phyloP scores from a whole-genome alignment of 306 rosid species.

The Geum urbanum region DNA sequence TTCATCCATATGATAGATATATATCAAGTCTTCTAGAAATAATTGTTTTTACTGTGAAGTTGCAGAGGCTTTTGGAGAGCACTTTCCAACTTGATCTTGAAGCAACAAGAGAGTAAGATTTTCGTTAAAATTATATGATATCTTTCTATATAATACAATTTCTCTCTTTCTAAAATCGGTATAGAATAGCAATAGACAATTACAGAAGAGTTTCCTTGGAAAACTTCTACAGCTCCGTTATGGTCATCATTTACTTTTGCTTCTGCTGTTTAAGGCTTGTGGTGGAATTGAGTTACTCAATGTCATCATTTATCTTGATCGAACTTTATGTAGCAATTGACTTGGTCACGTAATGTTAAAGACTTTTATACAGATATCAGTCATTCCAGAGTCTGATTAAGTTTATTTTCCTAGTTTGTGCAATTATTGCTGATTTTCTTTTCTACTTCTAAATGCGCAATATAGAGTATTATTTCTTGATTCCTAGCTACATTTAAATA shows the following conservation, averaged over 20 bases:
- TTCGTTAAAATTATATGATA: constrained; percentile 12
- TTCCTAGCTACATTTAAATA: neutral
- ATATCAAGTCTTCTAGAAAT: constrained; percentile 8
- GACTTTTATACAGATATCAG: neutral
- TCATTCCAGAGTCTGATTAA: neutral
- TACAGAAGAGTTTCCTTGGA: neutral
- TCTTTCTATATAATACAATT: neutral
- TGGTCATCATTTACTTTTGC: neutral
- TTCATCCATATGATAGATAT: neutral
- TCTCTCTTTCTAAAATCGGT: neutral
- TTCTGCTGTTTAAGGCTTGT: neutral
- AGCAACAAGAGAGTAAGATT: constrained; percentile 76
- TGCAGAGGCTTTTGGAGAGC: constrained; percentile 90
- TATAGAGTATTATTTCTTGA: neutral
- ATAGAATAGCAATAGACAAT: no score
- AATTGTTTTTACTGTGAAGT: constrained; percentile 23
- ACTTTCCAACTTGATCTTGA: constrained; percentile 78
- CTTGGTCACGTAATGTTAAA: neutral
- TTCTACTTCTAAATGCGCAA: neutral
- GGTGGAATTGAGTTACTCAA: neutral
- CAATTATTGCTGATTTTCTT: neutral
- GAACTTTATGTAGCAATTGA: neutral
- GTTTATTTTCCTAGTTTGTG: neutral
- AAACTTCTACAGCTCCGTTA: neutral
- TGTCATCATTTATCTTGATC: neutral